Conservation (phyloP, 257 asterid species). For the Salvia rosmarinus region DNA sequence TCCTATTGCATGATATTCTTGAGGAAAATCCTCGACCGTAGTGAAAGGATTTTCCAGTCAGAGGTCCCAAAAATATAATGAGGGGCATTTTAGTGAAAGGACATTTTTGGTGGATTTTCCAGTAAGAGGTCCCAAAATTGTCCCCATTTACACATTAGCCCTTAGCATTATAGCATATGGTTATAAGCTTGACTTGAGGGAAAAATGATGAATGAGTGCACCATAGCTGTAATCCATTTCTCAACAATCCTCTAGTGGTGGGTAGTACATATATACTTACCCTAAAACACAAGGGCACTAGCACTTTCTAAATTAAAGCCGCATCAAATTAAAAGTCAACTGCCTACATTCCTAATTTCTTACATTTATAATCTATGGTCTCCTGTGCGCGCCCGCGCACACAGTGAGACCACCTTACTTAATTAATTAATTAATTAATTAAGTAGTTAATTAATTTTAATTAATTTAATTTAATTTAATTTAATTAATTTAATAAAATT, state of each 20-base stretch:
- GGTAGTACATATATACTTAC: background rate
- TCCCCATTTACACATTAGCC: conserved; percentile 15
- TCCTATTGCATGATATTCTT: too few relatives aligned
- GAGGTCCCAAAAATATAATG: too few relatives aligned
- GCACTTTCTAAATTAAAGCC: background rate
- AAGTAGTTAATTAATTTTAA: too few relatives aligned
- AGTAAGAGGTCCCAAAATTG: conserved; percentile 35
- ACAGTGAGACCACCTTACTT: too few relatives aligned
- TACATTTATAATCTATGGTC: too few relatives aligned
- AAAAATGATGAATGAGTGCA: conserved; percentile 7
- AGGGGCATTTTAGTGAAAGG: conserved; percentile 21
- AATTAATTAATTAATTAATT: too few relatives aligned
- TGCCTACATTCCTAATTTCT: background rate
- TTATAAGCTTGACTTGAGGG: conserved; percentile 8
- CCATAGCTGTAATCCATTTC: conserved; percentile 40
- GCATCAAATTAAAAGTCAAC: background rate
- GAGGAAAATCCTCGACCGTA: too few relatives aligned
- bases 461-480: too few relatives aligned
- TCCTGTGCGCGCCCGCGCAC: too few relatives aligned
- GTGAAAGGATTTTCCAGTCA: too few relatives aligned
- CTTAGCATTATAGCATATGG: conserved; percentile 32
- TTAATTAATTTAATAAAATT: too few relatives aligned
- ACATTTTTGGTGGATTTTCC: background rate
- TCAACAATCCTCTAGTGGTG: conserved; percentile 37
- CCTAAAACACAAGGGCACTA: conserved; percentile 24